These are phyloP conservation scores for Botrytis elliptica DNA, from an alignment of 2,329 filamentous ascomycete genomes.

Conservation along the genomic window DNA sequence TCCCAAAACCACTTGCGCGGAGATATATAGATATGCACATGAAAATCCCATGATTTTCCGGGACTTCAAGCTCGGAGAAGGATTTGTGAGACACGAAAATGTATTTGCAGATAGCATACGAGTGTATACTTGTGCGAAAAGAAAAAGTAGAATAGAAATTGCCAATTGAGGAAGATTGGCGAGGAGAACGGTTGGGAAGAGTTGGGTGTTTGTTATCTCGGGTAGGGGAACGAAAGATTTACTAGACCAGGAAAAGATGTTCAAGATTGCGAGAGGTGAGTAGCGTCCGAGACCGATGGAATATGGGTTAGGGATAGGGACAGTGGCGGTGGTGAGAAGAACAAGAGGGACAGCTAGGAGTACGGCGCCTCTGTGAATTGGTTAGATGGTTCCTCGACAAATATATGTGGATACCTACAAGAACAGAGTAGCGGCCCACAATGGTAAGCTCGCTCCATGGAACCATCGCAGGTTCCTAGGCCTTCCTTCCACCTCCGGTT, in stretches of 20 bases:
- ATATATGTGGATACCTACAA: background rate
- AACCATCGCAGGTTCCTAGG: conserved; percentile 25
- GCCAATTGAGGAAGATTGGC: conserved; percentile 50
- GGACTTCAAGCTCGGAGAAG: background rate
- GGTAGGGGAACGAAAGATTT: background rate
- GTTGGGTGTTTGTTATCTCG: conserved; percentile 17
- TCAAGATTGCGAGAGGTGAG: conserved; percentile 2
- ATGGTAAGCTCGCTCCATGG: conserved; percentile 24
- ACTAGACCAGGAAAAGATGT: conserved; percentile 11
- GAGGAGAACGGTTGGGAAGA: conserved; percentile 37
- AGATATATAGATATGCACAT: background rate
- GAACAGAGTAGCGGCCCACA: conserved; percentile 25
- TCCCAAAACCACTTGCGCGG: background rate
- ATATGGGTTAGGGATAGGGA: conserved; percentile 1
- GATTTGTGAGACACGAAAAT: conserved; percentile 34
- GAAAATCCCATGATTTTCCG: conserved; percentile 6
- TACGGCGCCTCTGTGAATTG: background rate
- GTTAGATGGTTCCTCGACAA: background rate
- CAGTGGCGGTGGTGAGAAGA: conserved; percentile 17
- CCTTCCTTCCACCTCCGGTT: conserved; percentile 2
- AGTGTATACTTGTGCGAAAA: conserved; percentile 47
- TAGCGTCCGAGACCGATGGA: background rate
- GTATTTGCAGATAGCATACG: conserved; percentile 48
- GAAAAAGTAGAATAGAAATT: conserved; percentile 47
- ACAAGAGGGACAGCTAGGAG: conserved; percentile 5